These are phyloP conservation scores for Brassica cretica DNA, from an alignment of 345 rosid species.

Conservation along the genomic window DNA sequence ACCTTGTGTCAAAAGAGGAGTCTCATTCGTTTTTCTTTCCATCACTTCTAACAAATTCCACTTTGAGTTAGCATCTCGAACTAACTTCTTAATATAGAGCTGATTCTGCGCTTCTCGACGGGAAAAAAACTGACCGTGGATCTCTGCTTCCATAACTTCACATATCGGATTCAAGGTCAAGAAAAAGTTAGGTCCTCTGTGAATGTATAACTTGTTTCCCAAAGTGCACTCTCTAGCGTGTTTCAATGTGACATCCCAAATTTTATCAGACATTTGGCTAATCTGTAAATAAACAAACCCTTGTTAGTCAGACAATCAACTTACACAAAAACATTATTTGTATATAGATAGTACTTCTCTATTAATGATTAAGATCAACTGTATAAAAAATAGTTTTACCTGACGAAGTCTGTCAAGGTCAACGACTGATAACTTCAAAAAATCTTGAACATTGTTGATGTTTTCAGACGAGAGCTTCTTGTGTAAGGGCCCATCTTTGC, in stretches of 20 bases:
- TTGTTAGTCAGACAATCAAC: slow-evolving; percentile 4
- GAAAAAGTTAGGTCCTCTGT: slow-evolving; percentile 34
- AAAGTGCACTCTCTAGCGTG: slow-evolving; percentile 70
- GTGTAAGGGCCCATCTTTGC: slow-evolving; percentile 89
- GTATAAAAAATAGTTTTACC: slow-evolving; percentile 37
- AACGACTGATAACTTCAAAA: slow-evolving; percentile 60
- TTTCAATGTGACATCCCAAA: slow-evolving; percentile 72
- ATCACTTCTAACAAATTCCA: slow-evolving; percentile 56
- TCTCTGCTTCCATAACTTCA: slow-evolving; percentile 51
- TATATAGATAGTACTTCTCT: background rate
- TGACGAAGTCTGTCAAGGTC: slow-evolving; percentile 52
- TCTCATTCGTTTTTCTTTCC: slow-evolving; percentile 47
- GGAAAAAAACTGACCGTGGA: slow-evolving; percentile 48
- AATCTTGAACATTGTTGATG: slow-evolving; percentile 72
- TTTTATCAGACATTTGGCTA: slow-evolving; percentile 72
- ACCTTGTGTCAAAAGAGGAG: slow-evolving; percentile 65
- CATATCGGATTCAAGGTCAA: slow-evolving; percentile 69
- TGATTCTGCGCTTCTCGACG: slow-evolving; percentile 41
- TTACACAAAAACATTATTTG: background rate
- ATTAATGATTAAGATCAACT: background rate
- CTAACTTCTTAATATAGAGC: slow-evolving; percentile 57
- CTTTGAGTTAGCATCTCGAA: slow-evolving; percentile 54
- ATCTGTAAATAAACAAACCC: slow-evolving; percentile 45
- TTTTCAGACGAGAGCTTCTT: slow-evolving; percentile 49
- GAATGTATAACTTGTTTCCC: slow-evolving; percentile 59